Percentiles rank a stretch among this genome's conserved stretches.
phyloP scores from a whole-genome alignment of 169 alveolate genomes.

The Cryptosporidium ryanae region DNA sequence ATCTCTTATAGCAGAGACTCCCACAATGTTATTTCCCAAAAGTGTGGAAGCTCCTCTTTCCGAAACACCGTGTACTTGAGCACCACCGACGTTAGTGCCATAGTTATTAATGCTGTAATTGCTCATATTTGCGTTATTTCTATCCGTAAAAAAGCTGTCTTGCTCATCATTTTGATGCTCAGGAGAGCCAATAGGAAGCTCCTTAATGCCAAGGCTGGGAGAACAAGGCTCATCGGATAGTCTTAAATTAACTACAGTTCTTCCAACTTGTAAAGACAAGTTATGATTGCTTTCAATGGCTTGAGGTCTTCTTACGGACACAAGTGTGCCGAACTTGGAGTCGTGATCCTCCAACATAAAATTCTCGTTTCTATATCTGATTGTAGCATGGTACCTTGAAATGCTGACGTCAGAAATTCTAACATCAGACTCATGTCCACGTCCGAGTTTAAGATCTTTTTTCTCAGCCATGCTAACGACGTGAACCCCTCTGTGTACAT shows the following conservation, averaged over 20 bases:
- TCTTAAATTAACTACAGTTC: constrained; percentile 80
- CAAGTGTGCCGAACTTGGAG: constrained; percentile 98
- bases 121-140: not conserved
- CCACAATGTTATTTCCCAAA: too few species aligned
- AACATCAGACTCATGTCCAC: constrained; percentile 98
- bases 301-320: constrained; percentile 87
- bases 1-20: too few species aligned
- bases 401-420: constrained; percentile 97
- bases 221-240: constrained; percentile 73
- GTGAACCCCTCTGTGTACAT: constrained; percentile 84
- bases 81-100: not conserved
- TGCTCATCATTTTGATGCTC: constrained; percentile 7
- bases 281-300: constrained; percentile 45
- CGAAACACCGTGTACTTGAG: too few species aligned
- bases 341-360: constrained; percentile 94
- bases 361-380: constrained; percentile 89
- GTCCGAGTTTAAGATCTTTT: constrained; percentile 90
- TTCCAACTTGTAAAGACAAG: constrained; percentile 80
- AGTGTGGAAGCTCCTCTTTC: too few species aligned
- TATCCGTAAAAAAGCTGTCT: not conserved
- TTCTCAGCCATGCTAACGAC: constrained; percentile 84
- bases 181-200: constrained; percentile 61
- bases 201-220: constrained; percentile 46
- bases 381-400: constrained; percentile 95
- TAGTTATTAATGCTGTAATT: not conserved